Percentiles rank a stretch among this genome's conserved stretches.
Conservation (phyloP, 179 eudicot species). For the Patellifolia procumbens region DNA sequence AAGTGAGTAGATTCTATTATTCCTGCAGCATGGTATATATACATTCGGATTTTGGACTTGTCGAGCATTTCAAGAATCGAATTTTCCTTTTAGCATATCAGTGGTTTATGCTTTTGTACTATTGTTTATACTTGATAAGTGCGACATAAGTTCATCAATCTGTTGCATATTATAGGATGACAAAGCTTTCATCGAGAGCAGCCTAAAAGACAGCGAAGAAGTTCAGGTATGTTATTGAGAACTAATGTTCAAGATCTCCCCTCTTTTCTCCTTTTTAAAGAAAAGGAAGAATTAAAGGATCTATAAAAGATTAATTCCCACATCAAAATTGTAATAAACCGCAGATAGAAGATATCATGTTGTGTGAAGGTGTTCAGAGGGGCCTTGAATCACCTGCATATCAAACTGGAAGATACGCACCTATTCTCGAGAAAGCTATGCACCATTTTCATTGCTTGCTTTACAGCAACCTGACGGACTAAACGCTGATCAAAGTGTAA, state of each 20-base stretch:
- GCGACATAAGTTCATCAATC: not conserved
- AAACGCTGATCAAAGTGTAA: not conserved
- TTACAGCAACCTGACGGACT: conserved; percentile 30
- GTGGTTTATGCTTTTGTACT: not conserved
- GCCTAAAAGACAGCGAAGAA: conserved; percentile 70
- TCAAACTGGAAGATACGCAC: conserved; percentile 68
- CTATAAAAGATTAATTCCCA: not conserved
- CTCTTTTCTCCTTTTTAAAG: not conserved
- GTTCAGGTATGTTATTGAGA: conserved; percentile 59
- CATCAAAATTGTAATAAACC: not conserved
- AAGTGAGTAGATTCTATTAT: not conserved
- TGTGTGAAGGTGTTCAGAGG: conserved; percentile 82
- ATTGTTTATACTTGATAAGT: not conserved
- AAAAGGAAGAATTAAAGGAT: not conserved
- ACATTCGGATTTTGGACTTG: not conserved
- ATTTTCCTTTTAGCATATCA: not conserved
- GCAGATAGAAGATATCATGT: conserved; percentile 73
- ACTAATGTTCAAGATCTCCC: not conserved
- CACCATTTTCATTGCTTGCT: conserved; percentile 87
- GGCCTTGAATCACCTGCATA: conserved; percentile 91
- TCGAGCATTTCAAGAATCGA: not conserved
- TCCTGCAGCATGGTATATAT: not conserved
- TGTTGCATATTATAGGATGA: conserved; percentile 52
- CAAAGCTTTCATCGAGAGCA: conserved; percentile 51
- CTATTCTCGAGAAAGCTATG: conserved; percentile 74